These are phyloP conservation scores for Leccinum obscurum DNA, from an alignment of 768 basidiomycete genomes.

Conservation along the genomic window DNA sequence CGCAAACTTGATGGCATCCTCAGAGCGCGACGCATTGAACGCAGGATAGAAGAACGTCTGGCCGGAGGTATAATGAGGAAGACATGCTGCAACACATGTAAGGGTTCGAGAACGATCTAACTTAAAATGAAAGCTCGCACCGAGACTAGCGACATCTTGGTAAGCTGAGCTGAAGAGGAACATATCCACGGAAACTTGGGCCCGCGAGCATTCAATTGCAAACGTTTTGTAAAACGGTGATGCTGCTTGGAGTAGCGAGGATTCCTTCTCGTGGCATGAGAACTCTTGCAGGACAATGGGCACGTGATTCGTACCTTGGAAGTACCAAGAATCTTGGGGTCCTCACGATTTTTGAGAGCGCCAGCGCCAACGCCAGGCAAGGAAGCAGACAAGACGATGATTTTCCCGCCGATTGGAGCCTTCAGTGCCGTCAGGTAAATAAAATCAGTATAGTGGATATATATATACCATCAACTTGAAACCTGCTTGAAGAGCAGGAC, in stretches of 20 bases:
- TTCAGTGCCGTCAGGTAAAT: slow-evolving; percentile 31
- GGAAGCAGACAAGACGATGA: slow-evolving; percentile 81
- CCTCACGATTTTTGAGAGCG: slow-evolving; percentile 93
- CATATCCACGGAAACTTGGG: slow-evolving; percentile 98
- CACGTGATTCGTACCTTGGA: slow-evolving; percentile 60
- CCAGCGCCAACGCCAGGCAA: slow-evolving; percentile 89
- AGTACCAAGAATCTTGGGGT: slow-evolving; percentile 94
- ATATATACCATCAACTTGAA: slow-evolving; percentile 86
- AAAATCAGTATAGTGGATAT: too few species aligned
- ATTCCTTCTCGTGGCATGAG: slow-evolving; percentile 58
- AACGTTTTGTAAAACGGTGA: slow-evolving; percentile 98
- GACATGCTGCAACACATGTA: slow-evolving; percentile 54
- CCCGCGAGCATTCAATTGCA: slow-evolving; percentile 96
- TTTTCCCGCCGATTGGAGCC: slow-evolving; percentile 94
- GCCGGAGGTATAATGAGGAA: slow-evolving; percentile 97
- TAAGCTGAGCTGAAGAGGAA: slow-evolving; percentile 94
- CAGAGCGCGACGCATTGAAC: slow-evolving; percentile 91
- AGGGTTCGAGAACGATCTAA: neutral
- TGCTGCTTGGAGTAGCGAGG: slow-evolving; percentile 87
- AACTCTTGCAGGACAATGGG: neutral
- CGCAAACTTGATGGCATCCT: slow-evolving; percentile 98
- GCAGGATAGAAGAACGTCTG: slow-evolving; percentile 99
- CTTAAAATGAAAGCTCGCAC: slow-evolving; percentile 37
- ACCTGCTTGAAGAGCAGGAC: slow-evolving; percentile 92
- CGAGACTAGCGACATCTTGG: slow-evolving; percentile 92